Evolutionary conservation across 2,329 filamentous ascomycete genomes (phyloP).

Genomic region (Coniochaeta sp.): DNA sequence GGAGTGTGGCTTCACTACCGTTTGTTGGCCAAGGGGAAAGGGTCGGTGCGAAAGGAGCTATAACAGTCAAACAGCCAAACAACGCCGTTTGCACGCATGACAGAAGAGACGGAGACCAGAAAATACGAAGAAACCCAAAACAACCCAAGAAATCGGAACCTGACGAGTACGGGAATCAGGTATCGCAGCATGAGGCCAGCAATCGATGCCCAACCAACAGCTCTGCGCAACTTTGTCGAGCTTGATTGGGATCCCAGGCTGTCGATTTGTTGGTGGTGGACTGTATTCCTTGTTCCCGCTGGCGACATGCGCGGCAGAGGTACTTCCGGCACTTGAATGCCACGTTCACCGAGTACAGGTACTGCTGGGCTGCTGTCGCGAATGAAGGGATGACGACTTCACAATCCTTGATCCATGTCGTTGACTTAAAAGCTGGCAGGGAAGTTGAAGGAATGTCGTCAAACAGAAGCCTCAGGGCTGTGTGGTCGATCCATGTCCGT

Average conservation of each 20-base stretch:
- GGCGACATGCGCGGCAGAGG: conserved; percentile 7
- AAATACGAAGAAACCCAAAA: not conserved
- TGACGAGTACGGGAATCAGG: no score
- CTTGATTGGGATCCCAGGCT: no score
- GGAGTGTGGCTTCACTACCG: no score
- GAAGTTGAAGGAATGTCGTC: conserved; percentile 25
- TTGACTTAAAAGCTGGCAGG: conserved; percentile 10
- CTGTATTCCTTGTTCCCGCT: no score
- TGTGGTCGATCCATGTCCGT: conserved; percentile 18
- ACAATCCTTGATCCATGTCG: conserved; percentile 25
- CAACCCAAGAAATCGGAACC: no score
- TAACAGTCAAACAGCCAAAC: not conserved
- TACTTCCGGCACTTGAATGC: conserved; percentile 13
- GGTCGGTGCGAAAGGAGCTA: not conserved
- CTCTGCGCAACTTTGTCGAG: conserved; percentile 11
- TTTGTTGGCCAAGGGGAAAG: not conserved
- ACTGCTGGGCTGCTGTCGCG: conserved; percentile 5
- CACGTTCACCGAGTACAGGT: conserved; percentile 12
- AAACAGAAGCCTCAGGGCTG: conserved; percentile 13
- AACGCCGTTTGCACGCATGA: not conserved
- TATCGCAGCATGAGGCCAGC: not conserved
- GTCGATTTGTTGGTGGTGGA: not conserved
- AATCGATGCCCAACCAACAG: conserved; percentile 14
- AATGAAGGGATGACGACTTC: conserved; percentile 18
- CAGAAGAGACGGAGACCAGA: not conserved